phyloP scores from a whole-genome alignment of 2,329 filamentous ascomycete genomes.

The Pseudophaeomoniella oleicola region DNA sequence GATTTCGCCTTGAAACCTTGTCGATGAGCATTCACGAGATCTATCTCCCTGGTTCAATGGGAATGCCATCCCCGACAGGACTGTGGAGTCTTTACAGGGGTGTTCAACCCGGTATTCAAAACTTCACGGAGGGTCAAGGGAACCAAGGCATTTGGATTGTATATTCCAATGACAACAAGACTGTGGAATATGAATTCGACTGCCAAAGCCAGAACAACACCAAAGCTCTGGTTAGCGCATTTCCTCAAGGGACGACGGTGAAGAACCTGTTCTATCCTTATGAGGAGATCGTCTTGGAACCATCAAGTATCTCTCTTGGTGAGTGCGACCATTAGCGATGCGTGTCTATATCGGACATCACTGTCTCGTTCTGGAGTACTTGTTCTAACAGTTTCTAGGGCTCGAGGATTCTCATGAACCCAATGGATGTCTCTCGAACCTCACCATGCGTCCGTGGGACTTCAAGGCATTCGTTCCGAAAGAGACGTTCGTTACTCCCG shows the following conservation, averaged over 20 bases:
- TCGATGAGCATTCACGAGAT: constrained; percentile 31
- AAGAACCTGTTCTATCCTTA: constrained; percentile 42
- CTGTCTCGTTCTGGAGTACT: neutral
- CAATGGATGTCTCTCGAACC: constrained; percentile 32
- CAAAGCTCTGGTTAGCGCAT: constrained; percentile 35
- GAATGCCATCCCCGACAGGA: constrained; percentile 29
- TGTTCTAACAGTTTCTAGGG: constrained; percentile 2
- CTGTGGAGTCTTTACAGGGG: constrained; percentile 37
- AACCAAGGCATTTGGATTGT: constrained; percentile 18
- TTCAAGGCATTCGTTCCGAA: constrained; percentile 38
- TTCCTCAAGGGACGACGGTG: constrained; percentile 29
- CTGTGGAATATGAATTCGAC: constrained; percentile 32
- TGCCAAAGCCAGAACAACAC: constrained; percentile 20
- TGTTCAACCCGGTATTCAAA: constrained; percentile 26
- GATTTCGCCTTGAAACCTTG: constrained; percentile 29
- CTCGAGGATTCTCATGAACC: constrained; percentile 21
- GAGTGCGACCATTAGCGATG: neutral
- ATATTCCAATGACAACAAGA: constrained; percentile 16
- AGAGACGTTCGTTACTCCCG: constrained; percentile 25
- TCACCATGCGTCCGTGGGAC: constrained; percentile 33
- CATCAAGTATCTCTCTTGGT: constrained; percentile 21
- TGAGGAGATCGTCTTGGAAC: constrained; percentile 29
- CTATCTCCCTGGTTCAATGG: constrained; percentile 27
- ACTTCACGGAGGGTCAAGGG: constrained; percentile 20
- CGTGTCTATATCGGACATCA: no score